Percentiles rank a stretch among this genome's conserved stretches.
phyloP scores from a whole-genome alignment of 441 rosid species.

The Corymbia citriodora region DNA sequence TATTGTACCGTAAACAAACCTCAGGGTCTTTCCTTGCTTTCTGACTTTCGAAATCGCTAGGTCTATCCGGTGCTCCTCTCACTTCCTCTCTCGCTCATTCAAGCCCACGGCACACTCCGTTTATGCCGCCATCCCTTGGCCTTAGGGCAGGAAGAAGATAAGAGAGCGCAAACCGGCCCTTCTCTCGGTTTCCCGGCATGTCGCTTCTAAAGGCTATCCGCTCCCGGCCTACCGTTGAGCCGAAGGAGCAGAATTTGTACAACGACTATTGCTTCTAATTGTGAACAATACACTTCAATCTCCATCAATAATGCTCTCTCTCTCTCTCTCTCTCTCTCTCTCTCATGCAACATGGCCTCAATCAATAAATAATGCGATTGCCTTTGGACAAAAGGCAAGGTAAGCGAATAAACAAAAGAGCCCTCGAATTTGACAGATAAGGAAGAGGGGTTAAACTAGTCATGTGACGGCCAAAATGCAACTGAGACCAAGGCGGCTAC shows the following conservation, averaged over 20 bases:
- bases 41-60: not conserved
- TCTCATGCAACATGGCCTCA: constrained; percentile 14
- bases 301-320: not conserved
- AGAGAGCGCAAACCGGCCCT: not conserved
- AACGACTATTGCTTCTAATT: not conserved
- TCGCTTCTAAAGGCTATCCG: not conserved
- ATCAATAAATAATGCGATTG: constrained; percentile 9
- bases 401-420: constrained; percentile 6
- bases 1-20: not conserved
- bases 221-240: not conserved
- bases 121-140: not conserved
- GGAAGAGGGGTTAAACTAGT: constrained; percentile 14
- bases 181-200: not conserved
- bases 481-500: constrained; percentile 41
- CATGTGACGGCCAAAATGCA: constrained; percentile 36
- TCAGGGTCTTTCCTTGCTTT: not conserved
- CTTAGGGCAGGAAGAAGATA: not conserved
- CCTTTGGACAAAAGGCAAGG: constrained; percentile 7
- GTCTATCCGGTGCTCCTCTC: not conserved
- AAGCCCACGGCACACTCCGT: not conserved
- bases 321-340: not conserved
- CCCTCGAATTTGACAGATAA: constrained; percentile 16
- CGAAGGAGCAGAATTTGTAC: not conserved
- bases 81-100: not conserved
- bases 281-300: not conserved